These are phyloP conservation scores for Blastomyces gilchristii DNA, from an alignment of 2,329 filamentous ascomycete species.

Conservation along the genomic window DNA sequence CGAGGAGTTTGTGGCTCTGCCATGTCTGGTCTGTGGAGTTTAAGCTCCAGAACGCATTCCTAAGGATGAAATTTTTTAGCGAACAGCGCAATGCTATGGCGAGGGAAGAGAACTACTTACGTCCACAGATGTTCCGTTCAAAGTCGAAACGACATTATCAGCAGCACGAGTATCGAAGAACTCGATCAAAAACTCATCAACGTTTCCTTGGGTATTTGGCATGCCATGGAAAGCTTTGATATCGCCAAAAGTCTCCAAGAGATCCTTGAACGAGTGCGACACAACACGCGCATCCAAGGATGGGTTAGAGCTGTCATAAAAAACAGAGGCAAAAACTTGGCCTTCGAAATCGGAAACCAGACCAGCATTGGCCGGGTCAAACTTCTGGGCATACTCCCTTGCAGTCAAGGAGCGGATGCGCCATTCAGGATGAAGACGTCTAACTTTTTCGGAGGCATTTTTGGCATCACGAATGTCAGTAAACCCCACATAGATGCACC, in stretches of 20 bases:
- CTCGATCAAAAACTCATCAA: conserved; percentile 31
- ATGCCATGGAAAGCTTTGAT: conserved; percentile 28
- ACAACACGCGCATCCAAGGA: conserved; percentile 22
- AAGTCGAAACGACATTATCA: conserved; percentile 26
- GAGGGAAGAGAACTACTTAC: conserved; percentile 20
- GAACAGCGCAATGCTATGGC: background rate
- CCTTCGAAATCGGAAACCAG: conserved; percentile 43
- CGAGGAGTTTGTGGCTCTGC: conserved; percentile 13
- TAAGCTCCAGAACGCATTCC: conserved; percentile 25
- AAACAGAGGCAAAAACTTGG: conserved; percentile 45
- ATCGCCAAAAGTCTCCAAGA: conserved; percentile 30
- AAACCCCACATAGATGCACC: conserved; percentile 47
- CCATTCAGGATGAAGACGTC: conserved; percentile 40
- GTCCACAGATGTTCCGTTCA: conserved; percentile 28
- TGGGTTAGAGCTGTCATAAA: conserved; percentile 26
- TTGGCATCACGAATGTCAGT: conserved; percentile 52
- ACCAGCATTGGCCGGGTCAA: conserved; percentile 21
- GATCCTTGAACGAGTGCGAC: conserved; percentile 41
- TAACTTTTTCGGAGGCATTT: conserved; percentile 40
- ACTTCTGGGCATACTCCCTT: conserved; percentile 36
- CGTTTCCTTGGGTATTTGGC: conserved; percentile 21
- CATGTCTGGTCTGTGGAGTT: conserved; percentile 25
- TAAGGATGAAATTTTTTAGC: conserved; percentile 11
- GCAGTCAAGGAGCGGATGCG: conserved; percentile 37
- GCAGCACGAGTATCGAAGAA: conserved; percentile 32